Base-by-base conservation (phyloP, 441 rosid genomes). In the Biscutella auriculata region DNA sequence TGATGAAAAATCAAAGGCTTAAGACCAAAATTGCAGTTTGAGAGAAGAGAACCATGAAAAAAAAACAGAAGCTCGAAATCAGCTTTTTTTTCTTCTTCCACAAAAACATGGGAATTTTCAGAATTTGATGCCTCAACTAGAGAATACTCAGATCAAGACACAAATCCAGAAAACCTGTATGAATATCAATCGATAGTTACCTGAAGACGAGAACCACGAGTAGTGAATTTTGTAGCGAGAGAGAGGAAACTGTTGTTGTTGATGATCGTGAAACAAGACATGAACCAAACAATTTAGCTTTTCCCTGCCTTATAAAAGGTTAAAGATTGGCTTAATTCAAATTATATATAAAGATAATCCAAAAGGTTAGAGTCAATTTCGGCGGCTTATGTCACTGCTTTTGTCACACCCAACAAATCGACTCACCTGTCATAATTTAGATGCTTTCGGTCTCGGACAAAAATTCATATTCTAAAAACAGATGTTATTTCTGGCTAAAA, bases 171-270 rank as follows among this genome's bases (percentile, higher is more conserved):
- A 48, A 47, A 6, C 21, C 3, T 48, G 11, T 29, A 48, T 43
- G 23, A 25, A 7, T 37, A 37, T 12, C 10, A 41, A 45, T 27
- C 48, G 36, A 27, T 48, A 15, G 48, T 15, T 59, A 60, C 71
- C 71, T 66, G 71, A 52, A 59, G 32, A 67, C 62, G 71, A 53
- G 71, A 53, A 28, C 50, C 66, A 60, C 49, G 62, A 53, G 37
- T 9, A 11, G 17, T 60, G 50, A 39, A 23, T 50, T 30, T 67
- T 15, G 62, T 5, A 53, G 61, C 62, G 37, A 67, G 51, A 53
- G 66, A 60, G 49, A 60, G 36, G 10, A 67, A 67, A 43, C 30
- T 14, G 36, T 15, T 60, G 50, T 52, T 60, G 43, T 26, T 45
- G 6, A 60, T 37, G 44, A 67, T 44, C 12, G 44, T 19, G 49